A percentile compares a stretch with the other conserved stretches of the same genome.
phyloP scores from a whole-genome alignment of 306 rosid species.

The Castanospermum australe region DNA sequence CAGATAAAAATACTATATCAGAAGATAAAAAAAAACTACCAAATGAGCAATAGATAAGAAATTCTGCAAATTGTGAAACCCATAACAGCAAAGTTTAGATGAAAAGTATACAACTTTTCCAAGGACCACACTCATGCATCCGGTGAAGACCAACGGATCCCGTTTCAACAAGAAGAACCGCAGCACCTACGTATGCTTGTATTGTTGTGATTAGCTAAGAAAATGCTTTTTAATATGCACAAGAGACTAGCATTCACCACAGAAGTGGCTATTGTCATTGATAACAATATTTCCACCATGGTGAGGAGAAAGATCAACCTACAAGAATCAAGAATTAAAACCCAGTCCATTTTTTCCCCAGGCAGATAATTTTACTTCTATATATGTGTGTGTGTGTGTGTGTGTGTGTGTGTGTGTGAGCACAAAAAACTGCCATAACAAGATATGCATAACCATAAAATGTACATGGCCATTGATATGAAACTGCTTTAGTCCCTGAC shows the following conservation, averaged over 20 bases:
- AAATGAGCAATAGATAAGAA: background rate
- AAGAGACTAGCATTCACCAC: background rate
- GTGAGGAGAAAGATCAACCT: background rate
- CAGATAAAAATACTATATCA: no score
- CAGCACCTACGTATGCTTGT: background rate
- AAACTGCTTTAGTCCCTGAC: background rate
- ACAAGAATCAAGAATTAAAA: background rate
- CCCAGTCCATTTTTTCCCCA: background rate
- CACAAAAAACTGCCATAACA: background rate
- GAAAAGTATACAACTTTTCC: background rate
- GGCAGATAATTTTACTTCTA: background rate
- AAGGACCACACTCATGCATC: background rate
- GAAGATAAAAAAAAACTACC: no score
- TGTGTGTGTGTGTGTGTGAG: background rate
- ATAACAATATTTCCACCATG: background rate
- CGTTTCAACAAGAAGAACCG: background rate
- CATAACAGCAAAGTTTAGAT: background rate
- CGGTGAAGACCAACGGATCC: background rate
- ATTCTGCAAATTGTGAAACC: background rate
- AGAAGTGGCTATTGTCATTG: background rate
- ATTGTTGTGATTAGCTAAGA: background rate
- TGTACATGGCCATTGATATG: background rate
- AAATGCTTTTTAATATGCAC: background rate
- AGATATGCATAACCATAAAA: background rate
- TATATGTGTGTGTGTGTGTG: background rate